These are phyloP conservation scores for Daldinia concentrica DNA, from an alignment of 495 filamentous ascomycete genomes.

Conservation along the genomic window DNA sequence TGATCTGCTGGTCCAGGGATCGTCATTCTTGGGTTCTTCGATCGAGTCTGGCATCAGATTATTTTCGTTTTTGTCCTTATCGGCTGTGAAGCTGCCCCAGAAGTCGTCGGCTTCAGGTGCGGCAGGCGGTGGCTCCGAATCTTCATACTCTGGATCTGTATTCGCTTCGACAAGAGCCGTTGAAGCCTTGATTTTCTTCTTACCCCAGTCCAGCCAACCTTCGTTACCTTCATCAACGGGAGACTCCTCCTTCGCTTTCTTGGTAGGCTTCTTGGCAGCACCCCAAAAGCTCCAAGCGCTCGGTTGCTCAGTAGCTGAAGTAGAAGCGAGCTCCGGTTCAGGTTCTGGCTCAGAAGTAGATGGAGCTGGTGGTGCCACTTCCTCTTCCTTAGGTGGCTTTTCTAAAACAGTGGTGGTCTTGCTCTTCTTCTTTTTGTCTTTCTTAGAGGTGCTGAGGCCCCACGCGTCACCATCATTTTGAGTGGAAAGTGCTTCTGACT, in stretches of 20 bases:
- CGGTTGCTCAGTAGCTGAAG: conserved; percentile 37
- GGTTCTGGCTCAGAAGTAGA: conserved; percentile 5
- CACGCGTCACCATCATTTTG: conserved; percentile 43
- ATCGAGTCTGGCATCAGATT: conserved; percentile 55
- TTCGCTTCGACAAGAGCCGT: conserved; percentile 49
- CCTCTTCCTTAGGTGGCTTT: conserved; percentile 19
- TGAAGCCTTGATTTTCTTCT: conserved; percentile 48
- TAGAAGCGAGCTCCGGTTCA: background rate
- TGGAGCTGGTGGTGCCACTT: background rate
- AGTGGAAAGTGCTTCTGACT: background rate
- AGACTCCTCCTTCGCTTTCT: conserved; percentile 37
- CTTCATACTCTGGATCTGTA: conserved; percentile 38
- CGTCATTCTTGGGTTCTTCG: conserved; percentile 56
- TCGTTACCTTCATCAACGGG: conserved; percentile 23
- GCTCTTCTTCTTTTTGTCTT: conserved; percentile 52
- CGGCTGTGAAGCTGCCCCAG: conserved; percentile 48
- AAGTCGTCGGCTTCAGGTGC: conserved; percentile 46
- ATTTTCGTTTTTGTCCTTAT: conserved; percentile 50
- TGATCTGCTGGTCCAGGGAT: conserved; percentile 52
- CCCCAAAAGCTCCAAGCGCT: conserved; percentile 52
- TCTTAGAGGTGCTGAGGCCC: conserved; percentile 47
- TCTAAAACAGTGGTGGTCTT: background rate
- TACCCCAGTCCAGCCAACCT: conserved; percentile 47
- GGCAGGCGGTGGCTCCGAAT: conserved; percentile 23
- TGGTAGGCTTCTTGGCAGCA: conserved; percentile 47